Base-by-base conservation (phyloP, 805 yeast genomes). In the Ogataea nakhonphanomensis region DNA sequence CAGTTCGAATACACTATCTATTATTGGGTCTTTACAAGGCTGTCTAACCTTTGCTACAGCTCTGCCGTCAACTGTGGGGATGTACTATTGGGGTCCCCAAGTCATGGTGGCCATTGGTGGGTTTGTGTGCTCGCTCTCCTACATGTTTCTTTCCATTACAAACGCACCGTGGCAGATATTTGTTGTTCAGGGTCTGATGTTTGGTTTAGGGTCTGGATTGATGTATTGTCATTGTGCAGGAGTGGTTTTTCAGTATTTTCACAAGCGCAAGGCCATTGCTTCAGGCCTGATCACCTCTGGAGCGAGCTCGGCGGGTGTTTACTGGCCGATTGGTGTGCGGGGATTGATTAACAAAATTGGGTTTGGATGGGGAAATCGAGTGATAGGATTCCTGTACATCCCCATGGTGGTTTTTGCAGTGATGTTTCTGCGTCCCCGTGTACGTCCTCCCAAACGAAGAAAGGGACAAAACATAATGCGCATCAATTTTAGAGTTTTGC, bases 221-320 rank as follows among this genome's bases (percentile, higher is more conserved):
- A 66, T 78, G 48, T 74, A 78, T 38, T 66, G 77, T 3, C 87
- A 88, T 2, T 76, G 79, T 0, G 65, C 78, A 7, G 69, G 78
- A 0, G 63, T 81, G 8, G 52, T 81, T 17, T 85, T 84, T 1
- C 84, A 78, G 41, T 83, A 83, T 76, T 84, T 84, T 57, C 59
- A 75, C 39, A 77, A 72, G 51, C 76, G 62, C 42, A 71, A 88
- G 50, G 81, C 81, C 1, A 50, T 72, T 12, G 78, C 73, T 4
- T 55, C 63, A 7, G 74, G 76, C 4, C 36, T 75, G 1, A 68
- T 73, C 1, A 65, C 74, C 1, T 67, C 73, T 3, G 78, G 78
- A 1, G 66, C 76, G 10, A 75, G 77, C 17, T 57, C 63, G 12
- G 79, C 78, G 2, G 80, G 81, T 7, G 62, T 75, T 3, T 57